Evolutionary conservation across 169 alveolate species (phyloP).

Genomic region (Plasmodium cynomolgi): DNA sequence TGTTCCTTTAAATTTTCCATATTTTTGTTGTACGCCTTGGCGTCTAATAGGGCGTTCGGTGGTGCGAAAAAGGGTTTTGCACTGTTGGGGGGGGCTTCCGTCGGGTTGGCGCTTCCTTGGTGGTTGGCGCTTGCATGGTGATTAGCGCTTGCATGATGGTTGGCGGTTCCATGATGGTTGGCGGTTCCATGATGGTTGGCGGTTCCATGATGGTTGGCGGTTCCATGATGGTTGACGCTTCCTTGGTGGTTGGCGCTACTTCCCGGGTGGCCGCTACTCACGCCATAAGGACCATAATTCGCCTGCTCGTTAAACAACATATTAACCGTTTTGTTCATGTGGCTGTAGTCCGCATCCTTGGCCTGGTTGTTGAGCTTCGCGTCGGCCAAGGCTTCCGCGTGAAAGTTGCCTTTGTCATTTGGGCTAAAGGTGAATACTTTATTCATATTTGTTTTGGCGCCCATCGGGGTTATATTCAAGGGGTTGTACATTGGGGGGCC

Average conservation of each 20-base stretch:
- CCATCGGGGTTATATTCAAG: slow-evolving; percentile 5
- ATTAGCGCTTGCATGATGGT: neutral
- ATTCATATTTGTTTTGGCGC: slow-evolving; percentile 19
- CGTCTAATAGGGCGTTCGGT: neutral
- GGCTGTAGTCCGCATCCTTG: slow-evolving; percentile 17
- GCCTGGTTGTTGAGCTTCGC: slow-evolving; percentile 3
- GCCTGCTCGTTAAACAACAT: slow-evolving; percentile 24
- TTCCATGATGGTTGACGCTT: neutral
- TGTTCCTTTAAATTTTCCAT: slow-evolving; percentile 22
- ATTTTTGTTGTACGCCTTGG: neutral
- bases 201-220: neutral
- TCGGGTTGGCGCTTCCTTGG: neutral
- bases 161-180: neutral
- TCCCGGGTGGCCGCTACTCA: neutral
- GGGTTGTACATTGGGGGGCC: slow-evolving; percentile 6
- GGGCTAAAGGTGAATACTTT: slow-evolving; percentile 6
- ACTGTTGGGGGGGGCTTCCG: neutral
- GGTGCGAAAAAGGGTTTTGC: slow-evolving; percentile 6
- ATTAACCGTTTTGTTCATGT: slow-evolving; percentile 21
- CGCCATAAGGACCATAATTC: slow-evolving; percentile 7
- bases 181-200: neutral
- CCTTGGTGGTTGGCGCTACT: neutral
- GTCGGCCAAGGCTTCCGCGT: neutral
- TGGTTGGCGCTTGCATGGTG: neutral
- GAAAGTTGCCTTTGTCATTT: slow-evolving; percentile 16